Evolutionary conservation across 176 grass and related monocot genomes (phyloP).

Genomic region (Carex myosuroides): DNA sequence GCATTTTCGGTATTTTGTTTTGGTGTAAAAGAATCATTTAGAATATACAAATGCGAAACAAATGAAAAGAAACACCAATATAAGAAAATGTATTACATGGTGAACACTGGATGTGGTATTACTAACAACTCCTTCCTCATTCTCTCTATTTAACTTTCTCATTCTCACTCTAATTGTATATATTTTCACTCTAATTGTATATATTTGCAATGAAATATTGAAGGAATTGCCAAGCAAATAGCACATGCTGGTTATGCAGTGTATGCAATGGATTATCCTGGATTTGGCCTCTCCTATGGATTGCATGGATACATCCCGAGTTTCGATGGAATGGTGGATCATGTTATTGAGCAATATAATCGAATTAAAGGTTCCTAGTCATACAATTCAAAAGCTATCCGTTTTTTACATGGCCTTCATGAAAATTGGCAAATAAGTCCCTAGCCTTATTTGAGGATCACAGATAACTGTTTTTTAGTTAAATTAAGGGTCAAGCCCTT

Average conservation of each 20-base stretch:
- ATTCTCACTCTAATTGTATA: slow-evolving; percentile 15
- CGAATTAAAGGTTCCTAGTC: slow-evolving; percentile 57
- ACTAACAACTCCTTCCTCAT: background rate
- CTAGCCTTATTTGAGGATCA: background rate
- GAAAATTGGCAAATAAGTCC: background rate
- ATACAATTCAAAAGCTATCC: background rate
- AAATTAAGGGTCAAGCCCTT: too few relatives aligned
- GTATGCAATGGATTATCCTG: slow-evolving; percentile 94
- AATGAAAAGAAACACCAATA: background rate
- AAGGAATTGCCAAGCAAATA: slow-evolving; percentile 85
- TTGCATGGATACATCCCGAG: slow-evolving; percentile 92
- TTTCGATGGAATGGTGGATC: slow-evolving; percentile 94
- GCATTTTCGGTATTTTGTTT: background rate
- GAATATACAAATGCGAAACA: background rate
- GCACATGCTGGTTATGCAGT: slow-evolving; percentile 75
- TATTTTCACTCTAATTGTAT: slow-evolving; percentile 21
- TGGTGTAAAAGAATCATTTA: background rate
- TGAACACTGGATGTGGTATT: background rate
- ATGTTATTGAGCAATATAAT: slow-evolving; percentile 91
- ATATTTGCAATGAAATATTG: slow-evolving; percentile 25
- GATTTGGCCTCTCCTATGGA: slow-evolving; percentile 90
- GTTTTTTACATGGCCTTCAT: background rate
- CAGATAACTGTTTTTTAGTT: background rate
- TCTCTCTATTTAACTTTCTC: background rate
- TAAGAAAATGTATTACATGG: background rate